Evolutionary conservation across 805 yeast species (phyloP).

Genomic region (Candida piceae): DNA sequence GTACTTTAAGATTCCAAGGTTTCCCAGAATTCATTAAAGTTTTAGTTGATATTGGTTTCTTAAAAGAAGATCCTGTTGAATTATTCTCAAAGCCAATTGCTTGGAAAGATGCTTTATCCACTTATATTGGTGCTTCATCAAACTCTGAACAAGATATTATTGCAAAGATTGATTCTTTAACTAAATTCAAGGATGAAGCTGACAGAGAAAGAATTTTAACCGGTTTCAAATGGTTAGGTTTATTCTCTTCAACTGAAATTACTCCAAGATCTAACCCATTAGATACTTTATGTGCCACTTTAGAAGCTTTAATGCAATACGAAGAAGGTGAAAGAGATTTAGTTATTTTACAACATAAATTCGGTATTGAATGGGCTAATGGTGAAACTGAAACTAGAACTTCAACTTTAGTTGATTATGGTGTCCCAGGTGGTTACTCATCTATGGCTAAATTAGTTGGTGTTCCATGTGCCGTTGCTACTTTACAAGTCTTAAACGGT

Average conservation of each 20-base stretch:
- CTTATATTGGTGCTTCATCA: constrained; percentile 70
- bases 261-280: constrained; percentile 91
- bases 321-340: constrained; percentile 93
- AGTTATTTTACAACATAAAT: constrained; percentile 94
- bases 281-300: constrained; percentile 94
- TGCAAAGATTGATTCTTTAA: constrained; percentile 68
- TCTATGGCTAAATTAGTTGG: constrained; percentile 99
- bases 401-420: constrained; percentile 91
- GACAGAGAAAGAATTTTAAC: constrained; percentile 82
- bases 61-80: constrained; percentile 68
- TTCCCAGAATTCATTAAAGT: constrained; percentile 98
- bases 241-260: constrained; percentile 70
- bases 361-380: constrained; percentile 94
- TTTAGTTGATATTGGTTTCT: constrained; percentile 88
- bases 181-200: constrained; percentile 73
- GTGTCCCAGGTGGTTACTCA: constrained; percentile 87
- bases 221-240: constrained; percentile 92
- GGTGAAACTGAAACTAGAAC: constrained; percentile 90
- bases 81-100: constrained; percentile 52
- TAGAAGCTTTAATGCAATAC: constrained; percentile 94
- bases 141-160: constrained; percentile 66
- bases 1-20: constrained; percentile 96
- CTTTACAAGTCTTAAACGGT: constrained; percentile 80
- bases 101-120: constrained; percentile 86
- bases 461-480: constrained; percentile 97